Percentiles rank a stretch among this genome's conserved stretches.
Evolutionary conservation across 129 eudicot genomes (phyloP).

Genomic region (Artemisia argyi): DNA sequence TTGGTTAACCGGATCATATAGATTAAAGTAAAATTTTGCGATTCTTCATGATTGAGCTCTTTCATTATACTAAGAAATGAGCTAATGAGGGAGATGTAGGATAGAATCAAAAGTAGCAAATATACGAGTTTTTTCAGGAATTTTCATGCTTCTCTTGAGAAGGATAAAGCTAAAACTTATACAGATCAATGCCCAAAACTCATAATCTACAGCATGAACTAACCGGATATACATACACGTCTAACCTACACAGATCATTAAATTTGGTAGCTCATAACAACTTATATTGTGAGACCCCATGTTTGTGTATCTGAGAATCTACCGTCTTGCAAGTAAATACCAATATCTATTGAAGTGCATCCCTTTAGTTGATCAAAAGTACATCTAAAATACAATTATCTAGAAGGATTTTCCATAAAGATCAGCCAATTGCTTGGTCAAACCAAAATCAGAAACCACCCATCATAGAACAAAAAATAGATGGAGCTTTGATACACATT

Average conservation of each 20-base stretch:
- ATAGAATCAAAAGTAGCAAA: constrained; percentile 33
- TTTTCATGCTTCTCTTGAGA: constrained; percentile 48
- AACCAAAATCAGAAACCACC: constrained; percentile 7
- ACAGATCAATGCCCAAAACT: neutral
- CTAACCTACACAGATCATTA: neutral
- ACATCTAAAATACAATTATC: constrained; percentile 5
- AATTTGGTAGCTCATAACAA: neutral
- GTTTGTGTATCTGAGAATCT: neutral
- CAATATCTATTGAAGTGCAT: neutral
- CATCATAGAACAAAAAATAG: neutral
- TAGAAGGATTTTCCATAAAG: neutral
- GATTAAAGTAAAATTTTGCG: constrained; percentile 36
- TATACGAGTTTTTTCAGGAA: constrained; percentile 41
- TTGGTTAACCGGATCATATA: neutral
- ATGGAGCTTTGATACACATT: constrained; percentile 6
- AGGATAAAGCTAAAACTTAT: constrained; percentile 30
- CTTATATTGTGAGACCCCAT: neutral
- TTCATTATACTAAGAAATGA: constrained; percentile 34
- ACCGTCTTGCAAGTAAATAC: neutral
- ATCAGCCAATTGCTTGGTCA: neutral
- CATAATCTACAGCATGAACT: neutral
- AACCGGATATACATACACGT: neutral
- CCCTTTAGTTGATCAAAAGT: neutral
- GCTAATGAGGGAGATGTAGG: constrained; percentile 28
- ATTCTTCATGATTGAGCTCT: neutral